These are phyloP conservation scores for Cryptosporidium canis DNA, from an alignment of 169 alveolate species.

Conservation along the genomic window DNA sequence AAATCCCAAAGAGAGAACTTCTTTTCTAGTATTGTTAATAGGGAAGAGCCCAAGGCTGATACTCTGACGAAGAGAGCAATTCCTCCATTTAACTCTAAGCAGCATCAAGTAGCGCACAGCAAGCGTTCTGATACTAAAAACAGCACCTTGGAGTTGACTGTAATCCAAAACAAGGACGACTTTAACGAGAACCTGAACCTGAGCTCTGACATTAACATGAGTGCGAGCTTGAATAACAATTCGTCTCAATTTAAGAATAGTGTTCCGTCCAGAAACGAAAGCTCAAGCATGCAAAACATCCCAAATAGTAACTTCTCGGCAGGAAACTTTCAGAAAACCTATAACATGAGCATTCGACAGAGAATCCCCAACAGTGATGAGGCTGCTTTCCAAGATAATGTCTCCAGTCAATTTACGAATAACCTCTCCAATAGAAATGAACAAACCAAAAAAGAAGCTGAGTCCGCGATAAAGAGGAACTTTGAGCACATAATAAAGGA, in stretches of 20 bases:
- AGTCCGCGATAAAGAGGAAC: constrained; percentile 1
- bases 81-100: background rate
- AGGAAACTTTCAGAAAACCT: constrained; percentile 6
- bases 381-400: background rate
- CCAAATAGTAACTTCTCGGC: constrained; percentile 8
- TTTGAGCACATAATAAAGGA: constrained; percentile 48
- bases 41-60: background rate
- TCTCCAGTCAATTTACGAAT: background rate
- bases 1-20: constrained; percentile 72
- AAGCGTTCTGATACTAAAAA: background rate
- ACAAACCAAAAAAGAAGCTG: background rate
- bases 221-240: background rate
- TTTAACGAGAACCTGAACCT: background rate
- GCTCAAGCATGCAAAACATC: background rate
- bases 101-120: background rate
- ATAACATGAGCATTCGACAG: constrained; percentile 20
- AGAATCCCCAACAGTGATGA: constrained; percentile 38
- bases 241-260: background rate
- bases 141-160: constrained; percentile 1
- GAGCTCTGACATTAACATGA: background rate
- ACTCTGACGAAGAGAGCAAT: constrained; percentile 6
- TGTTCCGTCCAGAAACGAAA: constrained; percentile 1
- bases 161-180: constrained; percentile 22
- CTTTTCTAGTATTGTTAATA: background rate
- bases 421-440: background rate